Evolutionary conservation across 352 stramenopile genomes (phyloP).

Genomic region (Globisporangium cylindrosporum): DNA sequence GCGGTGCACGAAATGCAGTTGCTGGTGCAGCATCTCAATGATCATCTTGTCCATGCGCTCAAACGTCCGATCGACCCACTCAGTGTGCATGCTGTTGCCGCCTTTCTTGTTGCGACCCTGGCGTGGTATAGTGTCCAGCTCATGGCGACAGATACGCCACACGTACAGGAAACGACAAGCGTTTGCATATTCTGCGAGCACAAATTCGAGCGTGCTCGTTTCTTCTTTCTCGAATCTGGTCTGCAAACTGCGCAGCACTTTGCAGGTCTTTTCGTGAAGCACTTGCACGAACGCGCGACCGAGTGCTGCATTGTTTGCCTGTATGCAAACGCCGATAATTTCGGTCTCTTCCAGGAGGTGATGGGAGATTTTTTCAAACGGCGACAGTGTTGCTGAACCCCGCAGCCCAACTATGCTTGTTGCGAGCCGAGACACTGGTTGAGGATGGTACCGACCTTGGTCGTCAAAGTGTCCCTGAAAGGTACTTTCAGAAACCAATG

Average conservation of each 20-base stretch:
- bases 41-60: conserved; percentile 56
- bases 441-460: conserved; percentile 14
- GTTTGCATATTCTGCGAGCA: conserved; percentile 59
- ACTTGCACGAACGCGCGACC: conserved; percentile 65
- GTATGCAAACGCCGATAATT: conserved; percentile 55
- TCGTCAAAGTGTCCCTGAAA: conserved; percentile 12
- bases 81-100: conserved; percentile 40
- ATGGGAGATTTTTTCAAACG: conserved; percentile 66
- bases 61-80: conserved; percentile 66
- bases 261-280: conserved; percentile 53
- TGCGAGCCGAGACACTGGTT: not conserved
- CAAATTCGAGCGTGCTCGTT: conserved; percentile 31
- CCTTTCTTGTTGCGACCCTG: conserved; percentile 22
- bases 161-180: conserved; percentile 54
- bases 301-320: conserved; percentile 59
- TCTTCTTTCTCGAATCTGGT: conserved; percentile 28
- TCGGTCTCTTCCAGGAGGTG: conserved; percentile 76
- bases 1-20: conserved; percentile 52
- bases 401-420: not conserved
- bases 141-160: conserved; percentile 60
- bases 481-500: not conserved
- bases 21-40: conserved; percentile 43
- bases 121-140: conserved; percentile 46
- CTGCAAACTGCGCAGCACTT: conserved; percentile 35
- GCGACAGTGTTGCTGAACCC: conserved; percentile 25